These are phyloP conservation scores for Pestalotiopsis sp. DNA, from an alignment of 2,329 filamentous ascomycete genomes.

Conservation along the genomic window DNA sequence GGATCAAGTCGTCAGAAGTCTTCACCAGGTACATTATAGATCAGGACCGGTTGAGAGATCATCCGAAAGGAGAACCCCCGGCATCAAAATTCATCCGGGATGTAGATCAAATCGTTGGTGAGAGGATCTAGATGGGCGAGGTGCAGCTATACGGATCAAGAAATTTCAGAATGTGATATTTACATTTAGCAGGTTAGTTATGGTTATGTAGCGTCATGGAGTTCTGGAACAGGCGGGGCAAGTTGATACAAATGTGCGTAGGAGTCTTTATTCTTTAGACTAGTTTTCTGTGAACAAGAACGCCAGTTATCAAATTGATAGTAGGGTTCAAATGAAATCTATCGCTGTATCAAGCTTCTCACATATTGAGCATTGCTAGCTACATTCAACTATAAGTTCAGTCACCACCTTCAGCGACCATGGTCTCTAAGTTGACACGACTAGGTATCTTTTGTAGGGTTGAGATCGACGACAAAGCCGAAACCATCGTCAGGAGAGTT, in stretches of 20 bases:
- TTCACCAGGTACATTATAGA: conserved; percentile 8
- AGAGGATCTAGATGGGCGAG: not conserved
- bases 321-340: too few species aligned
- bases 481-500: conserved; percentile 77
- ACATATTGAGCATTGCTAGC: too few species aligned
- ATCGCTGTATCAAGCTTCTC: too few species aligned
- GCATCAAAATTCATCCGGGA: conserved; percentile 4
- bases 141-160: not conserved
- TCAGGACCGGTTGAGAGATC: not conserved
- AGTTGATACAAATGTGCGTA: too few species aligned
- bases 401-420: conserved; percentile 53
- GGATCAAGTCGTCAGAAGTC: conserved; percentile 10
- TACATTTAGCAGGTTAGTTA: too few species aligned
- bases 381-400: too few species aligned
- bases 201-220: too few species aligned
- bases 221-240: too few species aligned
- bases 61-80: not conserved
- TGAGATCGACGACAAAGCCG: conserved; percentile 80
- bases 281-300: too few species aligned
- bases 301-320: too few species aligned
- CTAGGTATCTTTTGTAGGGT: conserved; percentile 68
- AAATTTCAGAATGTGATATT: too few species aligned
- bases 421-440: conserved; percentile 79
- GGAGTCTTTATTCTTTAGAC: too few species aligned
- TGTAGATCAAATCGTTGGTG: conserved; percentile 2